A percentile compares a stretch with the other conserved stretches of the same genome.
These are phyloP conservation scores for Exophiala oligosperma DNA, from an alignment of 2,329 filamentous ascomycete genomes.

Conservation along the genomic window DNA sequence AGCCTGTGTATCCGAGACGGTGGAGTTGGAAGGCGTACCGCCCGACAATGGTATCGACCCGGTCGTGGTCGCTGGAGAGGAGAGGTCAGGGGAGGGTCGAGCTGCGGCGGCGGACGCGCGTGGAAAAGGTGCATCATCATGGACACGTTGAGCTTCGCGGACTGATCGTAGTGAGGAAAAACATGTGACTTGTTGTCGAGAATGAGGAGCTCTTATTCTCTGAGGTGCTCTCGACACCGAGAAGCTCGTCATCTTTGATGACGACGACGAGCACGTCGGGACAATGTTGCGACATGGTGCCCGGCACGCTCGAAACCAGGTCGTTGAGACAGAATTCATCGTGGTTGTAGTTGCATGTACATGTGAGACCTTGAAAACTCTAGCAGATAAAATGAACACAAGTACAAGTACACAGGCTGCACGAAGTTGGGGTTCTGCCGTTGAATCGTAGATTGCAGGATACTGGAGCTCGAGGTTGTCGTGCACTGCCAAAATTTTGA, in stretches of 20 bases:
- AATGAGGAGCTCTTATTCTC: neutral
- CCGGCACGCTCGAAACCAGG: conserved; percentile 19
- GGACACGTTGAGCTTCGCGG: too few species aligned
- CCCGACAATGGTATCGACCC: too few species aligned
- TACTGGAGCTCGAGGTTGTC: conserved; percentile 2
- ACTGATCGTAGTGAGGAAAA: too few species aligned
- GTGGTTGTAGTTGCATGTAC: neutral
- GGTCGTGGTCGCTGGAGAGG: neutral
- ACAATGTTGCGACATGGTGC: conserved; percentile 5
- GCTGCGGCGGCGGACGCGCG: too few species aligned
- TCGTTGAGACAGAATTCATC: conserved; percentile 12
- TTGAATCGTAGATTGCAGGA: too few species aligned
- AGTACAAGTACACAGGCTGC: neutral
- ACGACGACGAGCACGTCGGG: neutral
- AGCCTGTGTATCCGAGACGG: too few species aligned
- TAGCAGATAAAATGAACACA: neutral
- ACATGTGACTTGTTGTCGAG: neutral
- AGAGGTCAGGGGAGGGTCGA: neutral
- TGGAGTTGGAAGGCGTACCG: too few species aligned
- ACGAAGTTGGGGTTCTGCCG: too few species aligned
- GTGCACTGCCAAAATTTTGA: conserved; percentile 8
- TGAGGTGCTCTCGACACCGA: neutral
- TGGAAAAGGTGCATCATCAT: too few species aligned
- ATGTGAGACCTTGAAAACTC: neutral
- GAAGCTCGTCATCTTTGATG: neutral